Percentiles rank a stretch among this genome's conserved stretches.
Conservation (phyloP, 768 basidiomycete genomes). For the Psilocybe cubensis region DNA sequence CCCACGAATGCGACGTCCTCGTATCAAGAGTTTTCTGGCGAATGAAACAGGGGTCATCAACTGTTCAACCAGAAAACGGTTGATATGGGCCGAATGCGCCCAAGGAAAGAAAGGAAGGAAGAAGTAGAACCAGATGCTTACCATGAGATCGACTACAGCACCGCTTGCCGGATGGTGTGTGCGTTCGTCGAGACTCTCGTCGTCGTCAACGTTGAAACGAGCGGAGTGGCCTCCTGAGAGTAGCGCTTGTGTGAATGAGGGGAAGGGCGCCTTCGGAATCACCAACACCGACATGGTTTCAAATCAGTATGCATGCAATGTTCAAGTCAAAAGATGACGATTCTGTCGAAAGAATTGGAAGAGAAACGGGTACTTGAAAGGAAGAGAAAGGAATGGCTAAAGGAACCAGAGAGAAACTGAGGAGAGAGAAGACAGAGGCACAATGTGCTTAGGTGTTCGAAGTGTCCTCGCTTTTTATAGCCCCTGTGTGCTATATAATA, state of each 20-base stretch:
- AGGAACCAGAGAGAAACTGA: background rate
- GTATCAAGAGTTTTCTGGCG: slow-evolving; percentile 20
- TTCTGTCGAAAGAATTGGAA: background rate
- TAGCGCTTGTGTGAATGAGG: slow-evolving; percentile 23
- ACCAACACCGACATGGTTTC: slow-evolving; percentile 5
- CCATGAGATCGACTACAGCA: slow-evolving; percentile 18
- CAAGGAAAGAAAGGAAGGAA: background rate
- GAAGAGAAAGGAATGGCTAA: background rate
- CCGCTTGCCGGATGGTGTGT: background rate
- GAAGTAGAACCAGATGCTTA: background rate
- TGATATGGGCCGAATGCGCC: background rate
- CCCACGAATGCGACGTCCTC: slow-evolving; percentile 11
- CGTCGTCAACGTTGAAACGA: background rate
- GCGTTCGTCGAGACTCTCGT: background rate
- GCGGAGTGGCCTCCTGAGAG: slow-evolving; percentile 6
- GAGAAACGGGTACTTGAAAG: background rate
- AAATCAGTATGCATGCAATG: slow-evolving; percentile 1
- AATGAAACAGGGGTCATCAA: background rate
- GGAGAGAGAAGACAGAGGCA: background rate
- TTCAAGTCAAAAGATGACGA: slow-evolving; percentile 1
- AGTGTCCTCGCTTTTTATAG: background rate
- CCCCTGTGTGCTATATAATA: background rate
- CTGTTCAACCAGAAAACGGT: background rate
- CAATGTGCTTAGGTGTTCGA: background rate
- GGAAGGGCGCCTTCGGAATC: slow-evolving; percentile 21